Percentiles rank a stretch among this genome's conserved stretches.
Conservation (phyloP, 768 basidiomycete genomes). For the Asterophora lycoperdoides region DNA sequence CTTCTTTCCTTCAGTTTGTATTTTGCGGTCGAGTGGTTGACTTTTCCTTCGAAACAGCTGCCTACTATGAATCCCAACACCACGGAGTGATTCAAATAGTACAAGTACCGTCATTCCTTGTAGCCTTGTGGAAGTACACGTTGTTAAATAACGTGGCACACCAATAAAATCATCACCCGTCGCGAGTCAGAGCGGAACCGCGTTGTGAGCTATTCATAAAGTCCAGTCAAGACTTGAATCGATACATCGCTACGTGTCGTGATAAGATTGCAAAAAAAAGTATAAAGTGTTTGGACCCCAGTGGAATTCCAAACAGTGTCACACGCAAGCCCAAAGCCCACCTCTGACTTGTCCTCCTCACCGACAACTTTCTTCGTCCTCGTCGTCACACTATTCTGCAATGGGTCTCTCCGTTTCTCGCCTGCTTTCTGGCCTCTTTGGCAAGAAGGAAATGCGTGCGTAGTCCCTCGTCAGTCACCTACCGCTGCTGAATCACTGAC, state of each 20-base stretch:
- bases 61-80: too few relatives aligned
- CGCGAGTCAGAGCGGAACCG: not conserved
- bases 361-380: constrained; percentile 30
- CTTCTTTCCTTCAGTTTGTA: not conserved
- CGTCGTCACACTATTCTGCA: constrained; percentile 32
- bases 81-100: too few relatives aligned
- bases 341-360: constrained; percentile 25
- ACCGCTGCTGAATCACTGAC: constrained; percentile 27
- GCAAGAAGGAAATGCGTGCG: constrained; percentile 99
- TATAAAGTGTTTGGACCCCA: constrained; percentile 23
- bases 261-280: constrained; percentile 6
- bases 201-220: not conserved
- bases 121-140: not conserved
- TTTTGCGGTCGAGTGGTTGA: not conserved
- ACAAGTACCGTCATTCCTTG: not conserved
- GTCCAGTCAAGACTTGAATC: not conserved
- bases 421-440: constrained; percentile 81
- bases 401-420: constrained; percentile 81
- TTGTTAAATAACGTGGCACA: not conserved
- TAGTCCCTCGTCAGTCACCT: constrained; percentile 26
- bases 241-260: constrained; percentile 9
- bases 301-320: constrained; percentile 45
- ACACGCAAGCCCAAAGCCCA: constrained; percentile 35
- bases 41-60: constrained; percentile 1
- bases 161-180: not conserved